Conservation (phyloP, 192 early-diverging fungal genomes). For the Thamnidium elegans region DNA sequence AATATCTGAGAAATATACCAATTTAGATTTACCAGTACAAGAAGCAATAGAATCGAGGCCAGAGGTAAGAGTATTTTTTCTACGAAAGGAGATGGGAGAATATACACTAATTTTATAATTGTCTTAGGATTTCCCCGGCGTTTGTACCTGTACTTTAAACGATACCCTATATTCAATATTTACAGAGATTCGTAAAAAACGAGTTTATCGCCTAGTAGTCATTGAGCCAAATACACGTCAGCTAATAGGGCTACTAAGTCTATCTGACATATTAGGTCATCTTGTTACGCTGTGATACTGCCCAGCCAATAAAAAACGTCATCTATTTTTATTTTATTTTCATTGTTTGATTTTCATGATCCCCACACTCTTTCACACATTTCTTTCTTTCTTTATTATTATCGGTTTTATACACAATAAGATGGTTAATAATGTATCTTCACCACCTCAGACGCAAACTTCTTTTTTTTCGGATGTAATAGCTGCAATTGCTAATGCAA, state of each 20-base stretch:
- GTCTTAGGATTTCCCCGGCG: constrained; percentile 79
- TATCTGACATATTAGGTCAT: constrained; percentile 77
- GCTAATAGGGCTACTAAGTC: constrained; percentile 74
- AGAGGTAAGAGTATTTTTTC: constrained; percentile 44
- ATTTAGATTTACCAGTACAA: constrained; percentile 81
- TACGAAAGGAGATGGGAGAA: no score
- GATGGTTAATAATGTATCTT: neutral
- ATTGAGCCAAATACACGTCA: constrained; percentile 70
- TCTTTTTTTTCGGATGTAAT: neutral
- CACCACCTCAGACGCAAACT: neutral
- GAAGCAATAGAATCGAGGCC: constrained; percentile 77
- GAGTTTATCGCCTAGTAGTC: constrained; percentile 87
- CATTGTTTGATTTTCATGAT: neutral
- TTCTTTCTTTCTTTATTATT: neutral
- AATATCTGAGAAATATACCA: constrained; percentile 65
- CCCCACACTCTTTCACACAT: no score
- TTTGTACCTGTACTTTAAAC: constrained; percentile 81
- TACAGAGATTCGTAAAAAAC: constrained; percentile 78
- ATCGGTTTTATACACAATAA: neutral
- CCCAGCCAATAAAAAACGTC: neutral
- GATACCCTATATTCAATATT: constrained; percentile 87
- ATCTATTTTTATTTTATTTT: neutral
- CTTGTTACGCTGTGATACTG: constrained; percentile 28
- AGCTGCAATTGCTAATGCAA: neutral
- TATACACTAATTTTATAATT: no score